phyloP scores from a whole-genome alignment of 371 early-diverging fungal species.

The Fennellomyces sp. region DNA sequence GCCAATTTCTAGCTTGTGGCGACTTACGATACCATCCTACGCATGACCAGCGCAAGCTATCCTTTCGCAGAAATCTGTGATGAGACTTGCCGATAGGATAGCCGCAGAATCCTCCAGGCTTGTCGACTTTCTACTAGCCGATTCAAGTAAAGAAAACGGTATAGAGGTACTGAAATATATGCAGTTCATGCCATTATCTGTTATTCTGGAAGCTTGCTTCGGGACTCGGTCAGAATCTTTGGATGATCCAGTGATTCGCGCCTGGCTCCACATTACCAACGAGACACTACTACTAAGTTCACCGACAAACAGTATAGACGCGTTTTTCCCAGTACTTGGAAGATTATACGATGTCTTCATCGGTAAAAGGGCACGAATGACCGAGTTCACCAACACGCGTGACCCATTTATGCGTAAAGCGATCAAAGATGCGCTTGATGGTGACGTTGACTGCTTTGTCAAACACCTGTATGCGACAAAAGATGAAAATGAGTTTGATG shows the following conservation, averaged over 20 bases:
- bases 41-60: too few relatives aligned
- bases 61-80: constrained; percentile 3
- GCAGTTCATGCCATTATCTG: constrained; percentile 13
- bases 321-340: constrained; percentile 17
- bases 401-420: constrained; percentile 11
- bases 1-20: too few relatives aligned
- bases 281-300: too few relatives aligned
- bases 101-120: constrained; percentile 8
- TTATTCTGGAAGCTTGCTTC: constrained; percentile 7
- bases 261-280: too few relatives aligned
- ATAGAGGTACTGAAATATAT: constrained; percentile 9
- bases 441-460: constrained; percentile 16
- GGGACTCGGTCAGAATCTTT: constrained; percentile 13
- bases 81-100: too few relatives aligned
- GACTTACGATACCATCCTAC: background rate
- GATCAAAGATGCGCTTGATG: constrained; percentile 11
- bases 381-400: constrained; percentile 4
- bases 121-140: constrained; percentile 4
- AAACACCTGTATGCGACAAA: constrained; percentile 17
- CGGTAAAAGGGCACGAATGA: constrained; percentile 2
- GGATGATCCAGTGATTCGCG: constrained; percentile 15
- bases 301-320: too few relatives aligned
- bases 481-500: constrained; percentile 24
- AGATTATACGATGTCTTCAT: constrained; percentile 4
- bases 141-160: background rate